Conservation (phyloP, 345 rosid species). For the Ceriops zippeliana region DNA sequence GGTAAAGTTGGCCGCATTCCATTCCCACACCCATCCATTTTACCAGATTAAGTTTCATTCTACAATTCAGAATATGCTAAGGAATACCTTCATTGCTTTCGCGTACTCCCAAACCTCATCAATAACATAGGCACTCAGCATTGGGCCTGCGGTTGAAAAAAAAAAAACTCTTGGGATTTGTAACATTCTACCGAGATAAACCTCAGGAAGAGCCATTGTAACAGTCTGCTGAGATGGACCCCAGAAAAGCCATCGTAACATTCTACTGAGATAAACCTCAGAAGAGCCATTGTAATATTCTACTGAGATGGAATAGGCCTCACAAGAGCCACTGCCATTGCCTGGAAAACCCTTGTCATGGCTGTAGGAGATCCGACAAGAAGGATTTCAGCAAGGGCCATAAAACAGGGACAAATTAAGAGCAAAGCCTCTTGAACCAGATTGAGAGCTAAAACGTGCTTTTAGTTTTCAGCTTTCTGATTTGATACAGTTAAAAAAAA, state of each 20-base stretch:
- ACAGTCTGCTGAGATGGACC: no score
- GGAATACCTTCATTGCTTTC: slow-evolving; percentile 87
- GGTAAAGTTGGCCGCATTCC: background rate
- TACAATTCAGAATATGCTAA: slow-evolving; percentile 14
- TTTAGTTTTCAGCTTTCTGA: no score
- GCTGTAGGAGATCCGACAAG: background rate
- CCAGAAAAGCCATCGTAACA: no score
- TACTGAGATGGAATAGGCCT: no score
- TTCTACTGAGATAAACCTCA: no score
- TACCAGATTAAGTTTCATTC: background rate
- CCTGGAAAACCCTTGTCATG: slow-evolving; percentile 43
- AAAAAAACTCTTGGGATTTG: slow-evolving; percentile 66
- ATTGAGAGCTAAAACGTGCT: slow-evolving; percentile 39
- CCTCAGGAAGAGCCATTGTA: slow-evolving; percentile 17
- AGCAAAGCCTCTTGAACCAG: slow-evolving; percentile 57
- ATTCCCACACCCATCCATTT: slow-evolving; percentile 2
- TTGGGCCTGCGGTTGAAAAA: slow-evolving; percentile 76
- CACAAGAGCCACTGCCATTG: slow-evolving; percentile 55
- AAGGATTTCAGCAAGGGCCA: slow-evolving; percentile 15
- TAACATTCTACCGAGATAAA: slow-evolving; percentile 85
- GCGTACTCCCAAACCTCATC: slow-evolving; percentile 99
- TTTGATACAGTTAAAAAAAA: no score
- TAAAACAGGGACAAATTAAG: slow-evolving; percentile 21
- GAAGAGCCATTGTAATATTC: no score
- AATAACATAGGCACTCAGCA: slow-evolving; percentile 77